A percentile compares a stretch with the other conserved stretches of the same genome.
phyloP scores from a whole-genome alignment of 2,329 filamentous ascomycete genomes.

The Neofusicoccum parvum region DNA sequence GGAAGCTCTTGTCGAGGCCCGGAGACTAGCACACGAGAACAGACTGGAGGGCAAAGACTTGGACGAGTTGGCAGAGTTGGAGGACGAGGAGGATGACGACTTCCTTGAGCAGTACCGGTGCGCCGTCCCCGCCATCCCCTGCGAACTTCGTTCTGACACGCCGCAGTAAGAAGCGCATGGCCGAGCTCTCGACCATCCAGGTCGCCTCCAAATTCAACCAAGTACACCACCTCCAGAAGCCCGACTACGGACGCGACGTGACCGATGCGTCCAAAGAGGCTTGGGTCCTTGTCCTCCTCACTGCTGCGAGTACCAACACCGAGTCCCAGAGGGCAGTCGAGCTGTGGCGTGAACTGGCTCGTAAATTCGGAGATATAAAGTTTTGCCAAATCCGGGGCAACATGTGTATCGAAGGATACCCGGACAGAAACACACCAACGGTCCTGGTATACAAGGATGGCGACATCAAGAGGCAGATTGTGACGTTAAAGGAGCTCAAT shows the following conservation, averaged over 20 bases:
- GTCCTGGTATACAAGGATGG: constrained; percentile 90
- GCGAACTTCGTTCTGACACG: not conserved
- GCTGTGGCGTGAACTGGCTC: constrained; percentile 81
- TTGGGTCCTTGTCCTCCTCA: constrained; percentile 76
- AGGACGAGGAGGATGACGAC: constrained; percentile 92
- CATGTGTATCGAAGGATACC: constrained; percentile 95
- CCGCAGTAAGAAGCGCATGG: constrained; percentile 74
- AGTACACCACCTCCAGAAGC: constrained; percentile 92
- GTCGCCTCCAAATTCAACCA: constrained; percentile 81
- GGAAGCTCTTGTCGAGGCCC: constrained; percentile 85
- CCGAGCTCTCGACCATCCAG: constrained; percentile 74
- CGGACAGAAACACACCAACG: constrained; percentile 91
- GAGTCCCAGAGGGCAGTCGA: constrained; percentile 84
- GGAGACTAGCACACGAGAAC: constrained; percentile 85
- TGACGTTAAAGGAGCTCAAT: constrained; percentile 80
- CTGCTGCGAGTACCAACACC: constrained; percentile 75
- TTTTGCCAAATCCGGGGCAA: constrained; percentile 94
- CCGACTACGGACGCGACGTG: constrained; percentile 87
- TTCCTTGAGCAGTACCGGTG: constrained; percentile 84
- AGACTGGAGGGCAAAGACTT: constrained; percentile 91
- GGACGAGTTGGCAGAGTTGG: constrained; percentile 88
- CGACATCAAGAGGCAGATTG: constrained; percentile 86
- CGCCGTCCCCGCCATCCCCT: constrained; percentile 3
- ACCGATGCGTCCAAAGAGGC: constrained; percentile 80
- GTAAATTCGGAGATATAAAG: constrained; percentile 90